These are phyloP conservation scores for Boletus speciosus DNA, from an alignment of 768 basidiomycete species.

Conservation along the genomic window DNA sequence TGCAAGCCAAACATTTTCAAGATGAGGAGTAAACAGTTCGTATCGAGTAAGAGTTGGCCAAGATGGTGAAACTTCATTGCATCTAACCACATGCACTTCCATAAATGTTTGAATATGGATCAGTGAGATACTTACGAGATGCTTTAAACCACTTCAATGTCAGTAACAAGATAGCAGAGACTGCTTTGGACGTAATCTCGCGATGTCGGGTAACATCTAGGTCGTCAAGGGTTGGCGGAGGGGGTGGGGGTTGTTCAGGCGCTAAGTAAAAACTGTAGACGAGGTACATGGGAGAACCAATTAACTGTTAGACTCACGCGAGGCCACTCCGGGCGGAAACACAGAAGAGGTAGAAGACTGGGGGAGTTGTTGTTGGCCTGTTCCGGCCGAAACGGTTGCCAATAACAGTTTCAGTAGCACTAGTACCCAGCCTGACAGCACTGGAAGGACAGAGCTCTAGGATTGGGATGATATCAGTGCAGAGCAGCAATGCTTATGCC, in stretches of 20 bases:
- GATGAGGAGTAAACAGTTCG: conserved; percentile 89
- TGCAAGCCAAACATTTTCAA: conserved; percentile 98
- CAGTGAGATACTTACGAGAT: conserved; percentile 65
- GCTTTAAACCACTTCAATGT: conserved; percentile 98
- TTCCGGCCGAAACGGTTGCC: conserved; percentile 86
- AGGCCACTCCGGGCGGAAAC: conserved; percentile 68
- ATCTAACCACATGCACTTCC: conserved; percentile 47
- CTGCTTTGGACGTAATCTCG: conserved; percentile 96
- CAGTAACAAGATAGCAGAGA: conserved; percentile 88
- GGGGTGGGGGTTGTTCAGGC: conserved; percentile 57
- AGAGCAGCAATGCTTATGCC: not conserved
- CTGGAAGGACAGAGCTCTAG: conserved; percentile 80
- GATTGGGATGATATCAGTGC: conserved; percentile 2
- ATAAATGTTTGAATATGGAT: not conserved
- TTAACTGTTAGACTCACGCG: conserved; percentile 44
- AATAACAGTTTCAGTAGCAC: conserved; percentile 90
- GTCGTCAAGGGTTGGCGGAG: conserved; percentile 82
- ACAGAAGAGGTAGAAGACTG: conserved; percentile 65
- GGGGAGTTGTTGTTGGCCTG: conserved; percentile 49
- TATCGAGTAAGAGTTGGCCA: conserved; percentile 92
- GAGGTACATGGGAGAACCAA: not conserved
- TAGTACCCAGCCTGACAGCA: conserved; percentile 85
- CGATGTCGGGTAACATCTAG: conserved; percentile 92
- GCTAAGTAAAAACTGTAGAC: conserved; percentile 34
- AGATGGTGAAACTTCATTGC: conserved; percentile 98